A percentile compares a stretch with the other conserved stretches of the same genome.
phyloP scores from a whole-genome alignment of 306 rosid species.

The Inga leiocalycina region DNA sequence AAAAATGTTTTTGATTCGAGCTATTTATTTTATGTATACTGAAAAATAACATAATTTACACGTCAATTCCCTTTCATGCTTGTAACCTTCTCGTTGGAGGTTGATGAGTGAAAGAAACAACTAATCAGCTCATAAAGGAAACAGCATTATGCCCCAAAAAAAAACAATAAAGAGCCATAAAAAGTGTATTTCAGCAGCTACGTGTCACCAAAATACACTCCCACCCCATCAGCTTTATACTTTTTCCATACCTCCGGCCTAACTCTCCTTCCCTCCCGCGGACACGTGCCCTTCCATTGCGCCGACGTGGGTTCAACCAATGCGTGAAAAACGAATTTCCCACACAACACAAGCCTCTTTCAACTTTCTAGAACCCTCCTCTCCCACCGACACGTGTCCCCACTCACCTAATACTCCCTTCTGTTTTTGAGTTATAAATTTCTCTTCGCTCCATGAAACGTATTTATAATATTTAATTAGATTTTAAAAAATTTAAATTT shows the following conservation, averaged over 20 bases:
- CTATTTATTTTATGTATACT: neutral
- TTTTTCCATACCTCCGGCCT: constrained; percentile 48
- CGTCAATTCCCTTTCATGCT: neutral
- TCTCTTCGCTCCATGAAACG: too few relatives aligned
- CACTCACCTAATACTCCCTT: neutral
- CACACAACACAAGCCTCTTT: neutral
- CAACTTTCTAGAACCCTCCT: constrained; percentile 20
- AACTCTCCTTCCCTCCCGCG: constrained; percentile 50
- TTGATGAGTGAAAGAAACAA: constrained; percentile 74
- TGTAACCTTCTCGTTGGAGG: constrained; percentile 42
- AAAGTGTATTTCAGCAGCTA: neutral
- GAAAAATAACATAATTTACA: too few relatives aligned
- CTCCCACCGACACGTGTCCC: constrained; percentile 33
- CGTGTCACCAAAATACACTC: constrained; percentile 32
- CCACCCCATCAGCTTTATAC: constrained; percentile 17
- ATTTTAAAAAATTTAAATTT: too few relatives aligned
- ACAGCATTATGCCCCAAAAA: neutral
- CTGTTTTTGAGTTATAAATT: neutral
- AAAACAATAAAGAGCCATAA: neutral
- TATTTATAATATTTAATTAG: too few relatives aligned
- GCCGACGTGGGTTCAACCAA: constrained; percentile 51
- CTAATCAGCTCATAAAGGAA: constrained; percentile 24
- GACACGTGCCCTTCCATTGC: constrained; percentile 37
- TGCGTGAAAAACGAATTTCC: constrained; percentile 52
- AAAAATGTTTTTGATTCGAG: neutral